Base-by-base conservation (phyloP, 1,284 basidiomycete species). In the Baeospora myosura region DNA sequence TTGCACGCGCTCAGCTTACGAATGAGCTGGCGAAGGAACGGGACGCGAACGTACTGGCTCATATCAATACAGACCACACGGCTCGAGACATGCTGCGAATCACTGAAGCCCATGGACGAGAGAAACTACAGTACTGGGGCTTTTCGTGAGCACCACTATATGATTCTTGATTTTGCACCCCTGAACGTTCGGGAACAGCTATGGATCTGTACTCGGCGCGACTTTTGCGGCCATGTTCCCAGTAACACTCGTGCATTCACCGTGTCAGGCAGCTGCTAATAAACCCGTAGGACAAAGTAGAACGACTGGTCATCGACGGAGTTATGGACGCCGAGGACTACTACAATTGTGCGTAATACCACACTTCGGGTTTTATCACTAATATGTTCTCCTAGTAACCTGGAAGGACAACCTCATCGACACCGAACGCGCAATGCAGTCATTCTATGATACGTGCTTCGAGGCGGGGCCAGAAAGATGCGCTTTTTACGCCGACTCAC, bases 41-140 rank as follows among this genome's bases (percentile, higher is more conserved):
- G 12, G 43, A 45, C 22, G 40, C 22, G 2, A 38, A 52, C 20
- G 45, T 47, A 2, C 39, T 41, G 11, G 40, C 48, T 4, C 46
- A 53, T 43, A 49, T 60, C 17, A 47, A 45, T 31, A 59, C 58
- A 0, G 57, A 58, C 12, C 34, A 53, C 11, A 55, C 56, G 3
- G 55, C 56, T 7, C 47, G 52, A 20, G 58, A 60, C 40, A 58
- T 60, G 56, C 43, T 58, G 8, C 30, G 42, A 20, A 58, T 60
- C 30, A 50, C 49, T 8, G 41, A 52, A 28, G 57, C 56, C 4
- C 49, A 55, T 41, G 53, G 53, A 2, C 35, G 23, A 3, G 50
- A 54, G 4, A 58, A 55, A 36, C 24, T 60, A 14, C 47, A 51
- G 32, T 60, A 57, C 29, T 59, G 56, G 55, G 57, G 57, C 8